Evolutionary conservation across 257 asterid species (phyloP), one percentile per base, ranked within the genome.

Genomic region (Mentha longifolia): DNA sequence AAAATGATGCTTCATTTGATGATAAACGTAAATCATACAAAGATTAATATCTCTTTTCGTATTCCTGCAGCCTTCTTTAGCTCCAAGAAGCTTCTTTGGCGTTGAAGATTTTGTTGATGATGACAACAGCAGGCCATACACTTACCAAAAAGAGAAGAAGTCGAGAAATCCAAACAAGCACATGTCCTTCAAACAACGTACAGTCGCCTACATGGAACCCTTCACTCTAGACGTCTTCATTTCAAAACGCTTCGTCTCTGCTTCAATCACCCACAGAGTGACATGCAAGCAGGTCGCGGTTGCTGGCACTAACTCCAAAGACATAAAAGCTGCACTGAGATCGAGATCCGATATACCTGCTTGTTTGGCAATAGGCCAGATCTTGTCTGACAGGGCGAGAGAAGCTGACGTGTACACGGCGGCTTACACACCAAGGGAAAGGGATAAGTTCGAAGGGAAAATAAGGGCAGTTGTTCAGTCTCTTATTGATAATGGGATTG

Each of bases 231-330:
- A 94, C 8, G 96, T 94, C 50, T 86, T 89, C 83, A 86, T 94
- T 50, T 87, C 97, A 31, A 91, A 91, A 69, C 96, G 97, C 13
- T 91, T 89, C 25, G 97, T 94, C 59, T 87, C 97, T 11, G 97
- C 98, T 55, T 94, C 98, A 25, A 77, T 94, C 67, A 94, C 97
- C 52, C 97, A 94, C 72, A 89, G 96, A 76, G 97, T 89, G 30
- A 94, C 97, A 1, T 86, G 96, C 89, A 94, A 88, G 80, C 97
- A 91, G 80, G 99, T 91, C 6, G 99, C 99, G 0, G 97, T 94
- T 68, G 96, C 99, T 35, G 97, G 99, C 51, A 94, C 99, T 2
- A 94, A 94, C 80, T 94, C 97, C 22, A 94, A 91, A 47, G 97
- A 94, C 68, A 89, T 94, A 20, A 94, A 94, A 74, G 97, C 97